Evolutionary conservation across 805 yeast genomes (phyloP).

Genomic region (Spathaspora passalidarum): DNA sequence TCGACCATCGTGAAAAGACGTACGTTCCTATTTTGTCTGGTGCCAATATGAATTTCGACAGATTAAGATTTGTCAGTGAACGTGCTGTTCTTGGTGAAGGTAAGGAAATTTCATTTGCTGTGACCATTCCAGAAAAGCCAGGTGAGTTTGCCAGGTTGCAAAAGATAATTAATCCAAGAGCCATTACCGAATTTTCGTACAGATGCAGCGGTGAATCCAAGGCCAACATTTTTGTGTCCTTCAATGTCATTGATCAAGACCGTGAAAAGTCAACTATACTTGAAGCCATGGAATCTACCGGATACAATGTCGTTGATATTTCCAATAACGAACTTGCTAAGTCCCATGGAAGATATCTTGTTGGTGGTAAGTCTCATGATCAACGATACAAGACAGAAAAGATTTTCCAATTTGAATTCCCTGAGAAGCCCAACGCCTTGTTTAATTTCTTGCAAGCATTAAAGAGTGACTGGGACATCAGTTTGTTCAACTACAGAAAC

Average conservation of each 20-base stretch:
- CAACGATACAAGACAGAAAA: conserved; percentile 66
- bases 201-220: conserved; percentile 54
- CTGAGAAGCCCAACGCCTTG: conserved; percentile 96
- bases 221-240: conserved; percentile 86
- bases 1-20: conserved; percentile 65
- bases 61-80: conserved; percentile 92
- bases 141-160: conserved; percentile 85
- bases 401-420: conserved; percentile 85
- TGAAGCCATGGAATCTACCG: conserved; percentile 50
- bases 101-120: conserved; percentile 86
- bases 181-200: conserved; percentile 92
- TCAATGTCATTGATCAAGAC: conserved; percentile 73
- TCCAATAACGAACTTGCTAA: conserved; percentile 94
- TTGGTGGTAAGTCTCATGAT: conserved; percentile 71
- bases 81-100: conserved; percentile 99
- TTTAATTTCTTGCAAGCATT: conserved; percentile 71
- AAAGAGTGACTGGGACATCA: conserved; percentile 82
- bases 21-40: conserved; percentile 89
- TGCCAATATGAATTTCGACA: conserved; percentile 97
- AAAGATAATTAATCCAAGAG: conserved; percentile 76
- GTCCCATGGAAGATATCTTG: conserved; percentile 91
- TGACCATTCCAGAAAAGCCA: conserved; percentile 88
- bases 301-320: conserved; percentile 67
- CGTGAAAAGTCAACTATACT: conserved; percentile 68
- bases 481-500: conserved; percentile 94